Evolutionary conservation across 2,329 filamentous ascomycete species (phyloP).

Genomic region (Dactylellina leptospora): DNA sequence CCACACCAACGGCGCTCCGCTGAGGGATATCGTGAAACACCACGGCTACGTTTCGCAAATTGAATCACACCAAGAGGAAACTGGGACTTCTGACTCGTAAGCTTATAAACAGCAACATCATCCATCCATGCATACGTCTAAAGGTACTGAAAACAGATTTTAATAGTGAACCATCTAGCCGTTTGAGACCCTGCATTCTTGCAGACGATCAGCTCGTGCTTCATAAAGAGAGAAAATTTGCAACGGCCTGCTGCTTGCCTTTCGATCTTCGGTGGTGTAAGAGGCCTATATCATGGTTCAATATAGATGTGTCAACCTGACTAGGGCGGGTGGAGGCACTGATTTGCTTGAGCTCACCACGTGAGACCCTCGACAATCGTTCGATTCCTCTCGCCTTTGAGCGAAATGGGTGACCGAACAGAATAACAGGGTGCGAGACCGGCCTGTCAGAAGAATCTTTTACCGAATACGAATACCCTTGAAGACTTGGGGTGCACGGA

Average conservation of each 20-base stretch:
- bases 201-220: not conserved
- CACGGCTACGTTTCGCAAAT: not conserved
- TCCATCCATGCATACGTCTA: too few relatives aligned
- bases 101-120: too few relatives aligned
- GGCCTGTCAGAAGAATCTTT: slow-evolving; percentile 44
- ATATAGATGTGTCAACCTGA: slow-evolving; percentile 37
- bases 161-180: not conserved
- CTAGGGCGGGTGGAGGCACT: slow-evolving; percentile 3
- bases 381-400: slow-evolving; percentile 24
- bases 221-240: too few relatives aligned
- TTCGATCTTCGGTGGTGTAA: slow-evolving; percentile 2
- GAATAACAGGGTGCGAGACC: not conserved
- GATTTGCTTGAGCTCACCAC: slow-evolving; percentile 46
- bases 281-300: slow-evolving; percentile 9
- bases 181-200: not conserved
- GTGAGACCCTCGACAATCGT: slow-evolving; percentile 39
- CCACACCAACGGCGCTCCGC: not conserved
- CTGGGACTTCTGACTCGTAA: too few relatives aligned
- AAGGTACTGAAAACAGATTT: too few relatives aligned
- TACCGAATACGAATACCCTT: slow-evolving; percentile 47
- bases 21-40: slow-evolving; percentile 42
- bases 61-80: too few relatives aligned
- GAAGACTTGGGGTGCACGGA: slow-evolving; percentile 35
- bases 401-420: slow-evolving; percentile 13
- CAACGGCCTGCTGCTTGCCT: too few relatives aligned